phyloP scores from a whole-genome alignment of 768 basidiomycete species.

The Podaxis sp. region DNA sequence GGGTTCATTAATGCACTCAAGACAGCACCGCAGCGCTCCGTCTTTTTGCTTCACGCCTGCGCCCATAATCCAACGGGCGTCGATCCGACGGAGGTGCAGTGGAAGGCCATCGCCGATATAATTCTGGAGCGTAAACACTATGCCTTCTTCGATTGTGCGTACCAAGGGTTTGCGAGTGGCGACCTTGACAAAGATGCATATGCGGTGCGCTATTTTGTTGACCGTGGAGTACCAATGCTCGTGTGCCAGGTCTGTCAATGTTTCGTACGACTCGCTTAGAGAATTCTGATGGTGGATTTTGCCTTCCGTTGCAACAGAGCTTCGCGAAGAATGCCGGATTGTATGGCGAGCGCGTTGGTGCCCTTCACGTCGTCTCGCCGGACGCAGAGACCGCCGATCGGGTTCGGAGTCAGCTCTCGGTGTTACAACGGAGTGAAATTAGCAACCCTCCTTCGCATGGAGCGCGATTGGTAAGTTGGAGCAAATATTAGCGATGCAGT shows the following conservation, averaged over 20 bases:
- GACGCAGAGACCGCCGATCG: constrained; percentile 63
- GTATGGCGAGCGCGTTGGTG: constrained; percentile 93
- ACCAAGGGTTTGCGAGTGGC: constrained; percentile 96
- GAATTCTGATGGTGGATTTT: constrained; percentile 94
- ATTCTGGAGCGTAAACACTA: constrained; percentile 76
- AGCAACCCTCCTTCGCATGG: constrained; percentile 93
- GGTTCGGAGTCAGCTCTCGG: constrained; percentile 86
- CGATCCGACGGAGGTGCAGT: constrained; percentile 87
- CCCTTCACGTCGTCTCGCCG: constrained; percentile 79
- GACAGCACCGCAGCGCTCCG: constrained; percentile 69
- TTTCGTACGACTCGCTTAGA: constrained; percentile 70
- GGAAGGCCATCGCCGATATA: constrained; percentile 72
- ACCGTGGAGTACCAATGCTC: constrained; percentile 69
- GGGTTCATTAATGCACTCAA: constrained; percentile 63
- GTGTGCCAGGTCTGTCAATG: constrained; percentile 74
- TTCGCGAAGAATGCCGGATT: constrained; percentile 97
- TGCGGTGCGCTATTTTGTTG: constrained; percentile 87
- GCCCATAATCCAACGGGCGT: constrained; percentile 98
- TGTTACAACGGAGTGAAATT: constrained; percentile 91
- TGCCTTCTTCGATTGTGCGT: constrained; percentile 94
- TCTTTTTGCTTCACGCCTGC: constrained; percentile 90
- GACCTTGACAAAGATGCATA: constrained; percentile 89
- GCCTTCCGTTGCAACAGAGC: constrained; percentile 77
- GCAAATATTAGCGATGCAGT: neutral
- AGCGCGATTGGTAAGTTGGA: constrained; percentile 72